Base-by-base conservation (phyloP, 192 early-diverging fungal species). In the Linnemannia schmuckeri region DNA sequence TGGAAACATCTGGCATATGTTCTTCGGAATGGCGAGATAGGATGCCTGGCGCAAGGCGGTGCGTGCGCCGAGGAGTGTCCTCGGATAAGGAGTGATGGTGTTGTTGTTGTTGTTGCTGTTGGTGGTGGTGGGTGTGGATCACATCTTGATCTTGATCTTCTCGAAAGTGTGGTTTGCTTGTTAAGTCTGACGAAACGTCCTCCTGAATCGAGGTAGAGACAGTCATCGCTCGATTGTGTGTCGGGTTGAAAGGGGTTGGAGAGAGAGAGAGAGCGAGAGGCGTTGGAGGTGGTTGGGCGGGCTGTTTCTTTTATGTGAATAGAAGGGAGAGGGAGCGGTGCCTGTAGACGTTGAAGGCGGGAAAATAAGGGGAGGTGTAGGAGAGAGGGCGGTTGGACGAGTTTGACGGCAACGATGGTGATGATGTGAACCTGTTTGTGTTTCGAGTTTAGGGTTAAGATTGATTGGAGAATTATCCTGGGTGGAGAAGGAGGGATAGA, bases 371-470 rank as follows among this genome's bases (percentile, higher is more conserved):
- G 49, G 49, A 52, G 20, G 27, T 33, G 61, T 10, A 33, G 9
- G 61, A 38, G 37, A 42, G 41, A 35, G 22, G 38, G 8, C 42
- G 35, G 40, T 41, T 41, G 18, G 70, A 41, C 18, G 70, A 72
- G 70, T 47, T 47, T 74, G 73, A 22, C 35, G 30, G 0, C 17
- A 40, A 41, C 20, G 33, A 74, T n/a, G 47, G n/a, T 15, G 24
- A 35, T 38, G 47, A 74, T 44, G 55, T n/a, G 71, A 66, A 61
- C 37, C 27, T 40, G 52, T 37, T 37, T 70, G 77, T 27, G 70
- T 72, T 52, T n/a, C 70, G 71, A 52, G 52, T 72, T 79, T 72
- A 79, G 70, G 68, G 47, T 57, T 54, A 72, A 57, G 70, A 52
- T 61, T 79, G 49, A 52, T 27, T 55, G 4, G 61, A 66, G 35